A percentile compares a stretch with the other conserved stretches of the same genome.
phyloP scores from a whole-genome alignment of 257 asterid genomes.

The Linderniella brevidens region DNA sequence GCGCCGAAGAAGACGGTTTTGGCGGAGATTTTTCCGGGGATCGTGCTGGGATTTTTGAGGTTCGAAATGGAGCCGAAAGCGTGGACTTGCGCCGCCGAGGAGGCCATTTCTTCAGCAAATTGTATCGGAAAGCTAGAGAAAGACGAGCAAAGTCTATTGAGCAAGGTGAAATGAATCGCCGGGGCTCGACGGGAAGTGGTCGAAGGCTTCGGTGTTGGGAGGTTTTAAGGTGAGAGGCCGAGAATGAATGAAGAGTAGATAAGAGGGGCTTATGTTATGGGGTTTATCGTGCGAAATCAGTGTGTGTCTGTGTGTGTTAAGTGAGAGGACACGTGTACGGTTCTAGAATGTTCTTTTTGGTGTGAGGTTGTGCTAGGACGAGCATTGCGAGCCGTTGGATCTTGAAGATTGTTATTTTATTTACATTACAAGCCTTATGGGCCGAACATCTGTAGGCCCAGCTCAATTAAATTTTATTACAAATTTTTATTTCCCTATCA shows the following conservation, averaged over 20 bases:
- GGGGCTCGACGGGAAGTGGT: too few relatives aligned
- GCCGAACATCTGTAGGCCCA: too few relatives aligned
- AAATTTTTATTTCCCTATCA: too few relatives aligned
- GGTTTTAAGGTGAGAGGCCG: too few relatives aligned
- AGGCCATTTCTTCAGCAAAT: constrained; percentile 15
- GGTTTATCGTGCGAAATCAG: constrained; percentile 3
- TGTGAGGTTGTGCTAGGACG: too few relatives aligned
- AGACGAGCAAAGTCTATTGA: too few relatives aligned
- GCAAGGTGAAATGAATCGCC: too few relatives aligned
- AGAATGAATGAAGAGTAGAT: constrained; percentile 4
- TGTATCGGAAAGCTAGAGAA: too few relatives aligned
- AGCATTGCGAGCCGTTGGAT: constrained; percentile 2
- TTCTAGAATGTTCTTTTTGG: constrained; percentile 12
- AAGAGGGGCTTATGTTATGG: constrained; percentile 1
- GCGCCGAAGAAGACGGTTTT: constrained; percentile 24
- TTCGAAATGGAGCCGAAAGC: constrained; percentile 23
- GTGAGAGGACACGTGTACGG: constrained; percentile 23
- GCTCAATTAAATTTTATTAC: too few relatives aligned
- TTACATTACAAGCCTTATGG: background rate
- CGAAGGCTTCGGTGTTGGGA: too few relatives aligned
- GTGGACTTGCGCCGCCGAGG: constrained; percentile 41
- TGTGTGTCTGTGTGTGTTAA: constrained; percentile 15
- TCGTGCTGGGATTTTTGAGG: constrained; percentile 9
- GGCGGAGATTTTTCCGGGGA: constrained; percentile 7
- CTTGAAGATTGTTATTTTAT: background rate